Conservation (phyloP, 495 filamentous ascomycete species). For the Extremus antarcticus region DNA sequence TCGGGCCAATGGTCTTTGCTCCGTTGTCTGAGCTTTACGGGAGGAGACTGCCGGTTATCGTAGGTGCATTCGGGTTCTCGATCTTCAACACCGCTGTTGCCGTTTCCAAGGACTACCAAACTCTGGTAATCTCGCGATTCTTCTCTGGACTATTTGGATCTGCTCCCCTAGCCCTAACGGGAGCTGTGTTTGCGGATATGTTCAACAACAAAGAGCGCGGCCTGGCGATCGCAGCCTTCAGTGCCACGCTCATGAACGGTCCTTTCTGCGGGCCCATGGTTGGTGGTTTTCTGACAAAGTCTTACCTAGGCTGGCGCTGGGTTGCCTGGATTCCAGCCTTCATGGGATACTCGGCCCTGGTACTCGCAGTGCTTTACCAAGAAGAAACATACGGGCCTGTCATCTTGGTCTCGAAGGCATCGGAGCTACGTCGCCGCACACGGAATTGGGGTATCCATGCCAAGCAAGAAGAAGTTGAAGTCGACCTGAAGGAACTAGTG, state of each 20-base stretch:
- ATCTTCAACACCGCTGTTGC: constrained; percentile 27
- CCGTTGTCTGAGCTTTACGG: constrained; percentile 29
- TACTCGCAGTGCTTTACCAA: constrained; percentile 36
- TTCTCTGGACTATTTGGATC: constrained; percentile 41
- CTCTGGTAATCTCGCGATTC: constrained; percentile 42
- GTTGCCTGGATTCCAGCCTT: constrained; percentile 56
- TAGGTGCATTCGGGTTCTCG: constrained; percentile 23
- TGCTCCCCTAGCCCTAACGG: constrained; percentile 39
- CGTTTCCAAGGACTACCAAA: constrained; percentile 32
- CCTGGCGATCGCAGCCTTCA: constrained; percentile 16
- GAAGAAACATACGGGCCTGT: constrained; percentile 52
- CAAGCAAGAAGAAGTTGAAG: constrained; percentile 44
- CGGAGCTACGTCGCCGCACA: constrained; percentile 46
- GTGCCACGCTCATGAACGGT: constrained; percentile 22
- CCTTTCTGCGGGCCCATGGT: constrained; percentile 25
- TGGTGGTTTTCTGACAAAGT: constrained; percentile 26
- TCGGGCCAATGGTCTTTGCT: constrained; percentile 23
- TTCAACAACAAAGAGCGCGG: constrained; percentile 30
- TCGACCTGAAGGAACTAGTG: constrained; percentile 28
- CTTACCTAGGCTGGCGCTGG: constrained; percentile 31
- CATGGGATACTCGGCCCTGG: constrained; percentile 39
- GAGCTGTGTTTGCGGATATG: constrained; percentile 40
- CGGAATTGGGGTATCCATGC: constrained; percentile 51
- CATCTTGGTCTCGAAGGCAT: constrained; percentile 44
- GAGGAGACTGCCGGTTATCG: constrained; percentile 20